Percentiles rank a stretch among this genome's conserved stretches.
Evolutionary conservation across 2,329 filamentous ascomycete species (phyloP).

Genomic region (Hypoxylon sp.): DNA sequence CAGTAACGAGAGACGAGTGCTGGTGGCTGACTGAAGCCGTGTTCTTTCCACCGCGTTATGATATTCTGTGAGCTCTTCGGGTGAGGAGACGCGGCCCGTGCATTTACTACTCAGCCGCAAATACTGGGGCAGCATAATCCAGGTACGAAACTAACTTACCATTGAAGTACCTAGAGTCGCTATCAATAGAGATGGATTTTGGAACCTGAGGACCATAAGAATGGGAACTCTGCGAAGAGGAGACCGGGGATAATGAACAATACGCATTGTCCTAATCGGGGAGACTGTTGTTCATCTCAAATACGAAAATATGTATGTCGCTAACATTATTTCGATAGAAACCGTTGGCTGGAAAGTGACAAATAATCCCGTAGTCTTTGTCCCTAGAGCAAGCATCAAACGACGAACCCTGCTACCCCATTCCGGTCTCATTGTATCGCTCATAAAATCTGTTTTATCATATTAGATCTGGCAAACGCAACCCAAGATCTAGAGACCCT

Average conservation of each 20-base stretch:
- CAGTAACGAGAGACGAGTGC: neutral
- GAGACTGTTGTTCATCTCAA: neutral
- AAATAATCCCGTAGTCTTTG: neutral
- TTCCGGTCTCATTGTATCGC: neutral
- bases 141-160: neutral
- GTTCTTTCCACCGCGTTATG: slow-evolving; percentile 17
- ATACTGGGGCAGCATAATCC: neutral
- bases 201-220: neutral
- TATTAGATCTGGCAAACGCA: slow-evolving; percentile 13
- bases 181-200: neutral
- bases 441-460: neutral
- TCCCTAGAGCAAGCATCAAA: neutral
- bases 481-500: neutral
- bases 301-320: neutral
- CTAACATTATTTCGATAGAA: neutral
- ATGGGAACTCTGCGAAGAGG: neutral
- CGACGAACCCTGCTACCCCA: neutral
- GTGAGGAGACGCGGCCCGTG: neutral
- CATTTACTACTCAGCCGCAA: neutral
- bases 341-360: neutral
- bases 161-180: neutral
- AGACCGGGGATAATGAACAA: neutral
- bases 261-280: neutral
- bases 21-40: slow-evolving; percentile 17
- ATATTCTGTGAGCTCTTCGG: slow-evolving; percentile 2